phyloP scores from a whole-genome alignment of 2,329 filamentous ascomycete species.

The Curvularia eragrostidis region DNA sequence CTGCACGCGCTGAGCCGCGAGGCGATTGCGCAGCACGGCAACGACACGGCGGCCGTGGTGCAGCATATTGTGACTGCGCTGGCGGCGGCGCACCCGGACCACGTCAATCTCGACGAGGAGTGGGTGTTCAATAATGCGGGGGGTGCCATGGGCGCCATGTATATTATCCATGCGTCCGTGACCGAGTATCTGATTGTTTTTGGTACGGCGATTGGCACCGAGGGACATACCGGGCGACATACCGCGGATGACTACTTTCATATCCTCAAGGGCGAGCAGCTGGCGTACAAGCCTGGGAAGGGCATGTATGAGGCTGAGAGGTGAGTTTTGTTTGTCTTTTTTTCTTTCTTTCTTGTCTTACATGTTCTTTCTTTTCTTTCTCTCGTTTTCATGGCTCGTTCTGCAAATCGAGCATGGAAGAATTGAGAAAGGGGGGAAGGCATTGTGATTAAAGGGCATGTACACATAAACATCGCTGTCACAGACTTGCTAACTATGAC shows the following conservation, averaged over 20 bases:
- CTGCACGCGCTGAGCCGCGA: conserved; percentile 72
- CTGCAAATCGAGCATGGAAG: background rate
- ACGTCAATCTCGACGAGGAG: conserved; percentile 76
- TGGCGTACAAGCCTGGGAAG: conserved; percentile 69
- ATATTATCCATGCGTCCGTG: conserved; percentile 84
- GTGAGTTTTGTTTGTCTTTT: background rate
- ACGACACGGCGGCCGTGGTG: conserved; percentile 75
- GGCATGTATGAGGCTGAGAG: conserved; percentile 69
- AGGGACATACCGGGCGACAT: conserved; percentile 87
- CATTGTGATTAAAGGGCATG: too few relatives aligned
- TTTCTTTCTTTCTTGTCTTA: too few relatives aligned
- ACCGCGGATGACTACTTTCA: conserved; percentile 95
- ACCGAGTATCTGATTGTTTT: conserved; percentile 64
- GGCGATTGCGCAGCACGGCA: conserved; percentile 72
- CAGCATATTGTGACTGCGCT: conserved; percentile 74
- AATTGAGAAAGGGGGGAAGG: background rate
- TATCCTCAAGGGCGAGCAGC: conserved; percentile 80
- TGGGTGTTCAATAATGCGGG: conserved; percentile 95
- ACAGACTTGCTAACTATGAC: background rate
- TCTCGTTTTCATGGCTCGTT: background rate
- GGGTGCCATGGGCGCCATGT: conserved; percentile 91
- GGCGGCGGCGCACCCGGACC: conserved; percentile 40
- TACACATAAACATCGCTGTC: background rate
- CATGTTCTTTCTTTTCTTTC: background rate
- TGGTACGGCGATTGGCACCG: conserved; percentile 75